Conservation (phyloP, 805 yeast genomes). For the Starmerella tilneyi region DNA sequence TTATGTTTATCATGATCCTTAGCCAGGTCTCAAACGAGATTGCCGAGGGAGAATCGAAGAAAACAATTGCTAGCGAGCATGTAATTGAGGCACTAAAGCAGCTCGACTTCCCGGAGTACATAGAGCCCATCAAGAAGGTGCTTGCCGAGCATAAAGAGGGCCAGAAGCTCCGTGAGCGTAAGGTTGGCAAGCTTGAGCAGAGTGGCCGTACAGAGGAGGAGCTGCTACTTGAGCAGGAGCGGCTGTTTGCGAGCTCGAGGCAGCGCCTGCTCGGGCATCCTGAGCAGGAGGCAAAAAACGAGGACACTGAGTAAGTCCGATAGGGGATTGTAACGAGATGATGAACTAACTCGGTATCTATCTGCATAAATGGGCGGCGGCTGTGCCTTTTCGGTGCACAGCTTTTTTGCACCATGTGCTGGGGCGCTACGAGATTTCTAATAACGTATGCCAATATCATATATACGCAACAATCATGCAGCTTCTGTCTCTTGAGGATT, state of each 20-base stretch:
- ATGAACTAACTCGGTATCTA: too few relatives aligned
- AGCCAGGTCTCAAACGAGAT: constrained; percentile 91
- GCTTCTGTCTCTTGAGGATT: too few relatives aligned
- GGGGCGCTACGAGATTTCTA: too few relatives aligned
- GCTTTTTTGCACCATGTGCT: too few relatives aligned
- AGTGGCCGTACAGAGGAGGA: constrained; percentile 91
- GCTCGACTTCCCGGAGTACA: constrained; percentile 75
- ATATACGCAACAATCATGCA: too few relatives aligned
- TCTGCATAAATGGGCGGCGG: too few relatives aligned
- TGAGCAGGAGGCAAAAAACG: constrained; percentile 7
- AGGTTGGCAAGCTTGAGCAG: constrained; percentile 84
- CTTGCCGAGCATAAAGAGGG: constrained; percentile 79
- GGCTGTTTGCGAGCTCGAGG: constrained; percentile 47
- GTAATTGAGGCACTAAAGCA: constrained; percentile 81
- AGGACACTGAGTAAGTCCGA: neutral
- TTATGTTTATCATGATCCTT: constrained; percentile 88
- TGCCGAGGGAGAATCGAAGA: constrained; percentile 91
- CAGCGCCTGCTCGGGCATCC: constrained; percentile 24
- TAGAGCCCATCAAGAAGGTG: constrained; percentile 70
- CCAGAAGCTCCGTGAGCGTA: constrained; percentile 74
- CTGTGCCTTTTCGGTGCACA: too few relatives aligned
- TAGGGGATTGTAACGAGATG: constrained; percentile 1
- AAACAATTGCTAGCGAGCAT: constrained; percentile 94
- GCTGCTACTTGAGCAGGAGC: constrained; percentile 82
- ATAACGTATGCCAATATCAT: too few relatives aligned